Conservation (phyloP, 768 basidiomycete genomes). For the Thelephora ganbajun region DNA sequence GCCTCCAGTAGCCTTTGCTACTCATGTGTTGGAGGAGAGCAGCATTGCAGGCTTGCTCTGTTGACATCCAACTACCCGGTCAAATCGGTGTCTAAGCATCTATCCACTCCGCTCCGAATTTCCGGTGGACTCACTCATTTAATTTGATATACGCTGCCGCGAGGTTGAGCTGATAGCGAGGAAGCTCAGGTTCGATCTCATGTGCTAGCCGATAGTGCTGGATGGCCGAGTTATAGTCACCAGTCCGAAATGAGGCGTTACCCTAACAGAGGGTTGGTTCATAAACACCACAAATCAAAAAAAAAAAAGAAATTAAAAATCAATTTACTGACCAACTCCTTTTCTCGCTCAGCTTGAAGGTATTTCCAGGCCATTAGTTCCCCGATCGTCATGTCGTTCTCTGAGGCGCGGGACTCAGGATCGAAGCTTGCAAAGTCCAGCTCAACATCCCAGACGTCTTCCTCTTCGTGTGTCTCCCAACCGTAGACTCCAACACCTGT, state of each 20-base stretch:
- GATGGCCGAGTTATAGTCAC: conserved; percentile 41
- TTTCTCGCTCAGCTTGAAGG: conserved; percentile 54
- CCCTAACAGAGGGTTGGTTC: conserved; percentile 29
- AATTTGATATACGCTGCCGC: conserved; percentile 65
- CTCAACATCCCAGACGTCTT: conserved; percentile 64
- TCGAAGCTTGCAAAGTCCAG: conserved; percentile 49
- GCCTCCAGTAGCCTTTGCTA: conserved; percentile 56
- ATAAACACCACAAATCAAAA: conserved; percentile 4
- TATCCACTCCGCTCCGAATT: conserved; percentile 2
- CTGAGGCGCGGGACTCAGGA: conserved; percentile 24
- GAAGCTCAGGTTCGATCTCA: conserved; percentile 54
- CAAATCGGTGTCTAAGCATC: background rate
- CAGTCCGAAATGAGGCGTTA: conserved; percentile 52
- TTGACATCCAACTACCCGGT: conserved; percentile 46
- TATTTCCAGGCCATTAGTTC: conserved; percentile 69
- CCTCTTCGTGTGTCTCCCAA: conserved; percentile 66
- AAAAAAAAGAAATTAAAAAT: background rate
- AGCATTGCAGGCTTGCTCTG: conserved; percentile 54
- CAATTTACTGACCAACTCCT: conserved; percentile 38
- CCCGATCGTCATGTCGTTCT: conserved; percentile 49
- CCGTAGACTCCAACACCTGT: conserved; percentile 47
- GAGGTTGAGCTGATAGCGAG: conserved; percentile 64
- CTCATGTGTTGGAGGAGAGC: conserved; percentile 53
- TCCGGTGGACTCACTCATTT: conserved; percentile 33
- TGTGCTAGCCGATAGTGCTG: conserved; percentile 45